These are phyloP conservation scores for Calonectria leucothoes DNA, from an alignment of 2,329 filamentous ascomycete genomes.

Conservation along the genomic window DNA sequence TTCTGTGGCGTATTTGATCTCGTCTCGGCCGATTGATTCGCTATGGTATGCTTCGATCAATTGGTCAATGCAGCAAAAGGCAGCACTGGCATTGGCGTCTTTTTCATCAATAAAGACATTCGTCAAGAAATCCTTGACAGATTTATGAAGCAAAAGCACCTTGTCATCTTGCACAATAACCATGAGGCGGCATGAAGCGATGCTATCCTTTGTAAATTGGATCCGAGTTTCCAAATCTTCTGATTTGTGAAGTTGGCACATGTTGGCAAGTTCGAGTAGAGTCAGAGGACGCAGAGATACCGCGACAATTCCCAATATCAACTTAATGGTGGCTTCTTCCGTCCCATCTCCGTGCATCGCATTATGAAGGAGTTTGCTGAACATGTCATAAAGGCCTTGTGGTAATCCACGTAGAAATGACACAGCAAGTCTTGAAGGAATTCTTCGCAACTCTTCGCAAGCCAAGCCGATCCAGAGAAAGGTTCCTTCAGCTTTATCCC, in stretches of 20 bases:
- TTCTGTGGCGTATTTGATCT: no score
- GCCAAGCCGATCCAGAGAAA: constrained; percentile 41
- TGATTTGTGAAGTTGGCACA: constrained; percentile 24
- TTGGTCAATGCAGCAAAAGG: no score
- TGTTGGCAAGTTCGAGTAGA: constrained; percentile 24
- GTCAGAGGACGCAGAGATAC: constrained; percentile 24
- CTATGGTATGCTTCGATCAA: no score
- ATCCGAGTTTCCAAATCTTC: constrained; percentile 16
- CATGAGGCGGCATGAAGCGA: constrained; percentile 30
- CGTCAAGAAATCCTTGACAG: constrained; percentile 29
- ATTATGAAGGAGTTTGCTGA: not conserved
- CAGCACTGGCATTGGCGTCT: no score
- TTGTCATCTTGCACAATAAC: constrained; percentile 28
- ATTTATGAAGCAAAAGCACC: constrained; percentile 31
- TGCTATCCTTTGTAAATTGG: constrained; percentile 26
- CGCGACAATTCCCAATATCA: constrained; percentile 24
- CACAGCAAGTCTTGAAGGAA: constrained; percentile 36
- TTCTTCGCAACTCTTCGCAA: constrained; percentile 30
- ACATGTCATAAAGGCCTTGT: constrained; percentile 24
- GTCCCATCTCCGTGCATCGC: not conserved
- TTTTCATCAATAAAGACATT: no score
- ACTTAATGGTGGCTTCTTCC: not conserved
- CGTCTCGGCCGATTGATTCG: no score
- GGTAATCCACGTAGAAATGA: constrained; percentile 32
- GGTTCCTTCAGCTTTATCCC: constrained; percentile 35